Percentiles rank a stretch among this genome's conserved stretches.
Conservation (phyloP, 2,329 filamentous ascomycete species). For the Apiospora pterosperma region DNA sequence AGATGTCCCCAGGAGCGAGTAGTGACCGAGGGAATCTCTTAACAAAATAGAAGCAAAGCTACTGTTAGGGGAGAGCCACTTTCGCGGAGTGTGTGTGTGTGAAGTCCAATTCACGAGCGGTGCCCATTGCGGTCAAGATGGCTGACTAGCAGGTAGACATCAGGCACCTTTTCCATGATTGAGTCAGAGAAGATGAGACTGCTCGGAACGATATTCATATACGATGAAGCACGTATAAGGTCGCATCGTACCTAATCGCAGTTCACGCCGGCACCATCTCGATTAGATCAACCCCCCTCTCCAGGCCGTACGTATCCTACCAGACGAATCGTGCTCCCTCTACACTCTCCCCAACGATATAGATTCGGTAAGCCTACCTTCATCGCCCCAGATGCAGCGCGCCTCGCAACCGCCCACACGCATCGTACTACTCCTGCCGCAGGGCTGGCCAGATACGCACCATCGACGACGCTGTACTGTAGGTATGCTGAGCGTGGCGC, state of each 20-base stretch:
- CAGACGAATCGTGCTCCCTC: too few species aligned
- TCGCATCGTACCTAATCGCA: not conserved
- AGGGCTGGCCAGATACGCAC: too few species aligned
- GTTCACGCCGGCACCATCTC: not conserved
- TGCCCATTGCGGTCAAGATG: not conserved
- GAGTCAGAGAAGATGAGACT: not conserved
- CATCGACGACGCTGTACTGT: too few species aligned
- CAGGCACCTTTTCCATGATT: not conserved
- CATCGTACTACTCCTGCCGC: too few species aligned
- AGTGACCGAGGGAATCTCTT: not conserved
- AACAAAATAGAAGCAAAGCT: not conserved
- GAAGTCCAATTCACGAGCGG: not conserved
- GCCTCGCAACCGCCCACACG: too few species aligned
- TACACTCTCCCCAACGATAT: too few species aligned
- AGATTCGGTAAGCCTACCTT: too few species aligned
- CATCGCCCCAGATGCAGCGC: too few species aligned
- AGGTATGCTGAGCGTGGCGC: too few species aligned
- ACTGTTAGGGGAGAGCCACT: not conserved
- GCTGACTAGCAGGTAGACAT: not conserved
- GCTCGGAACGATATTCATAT: not conserved
- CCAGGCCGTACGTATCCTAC: too few species aligned
- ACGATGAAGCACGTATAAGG: not conserved
- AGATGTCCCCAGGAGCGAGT: not conserved
- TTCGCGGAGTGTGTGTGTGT: not conserved
- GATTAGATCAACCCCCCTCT: too few species aligned